phyloP scores from a whole-genome alignment of 2,329 filamentous ascomycete species.

The Colletotrichum acutatum region DNA sequence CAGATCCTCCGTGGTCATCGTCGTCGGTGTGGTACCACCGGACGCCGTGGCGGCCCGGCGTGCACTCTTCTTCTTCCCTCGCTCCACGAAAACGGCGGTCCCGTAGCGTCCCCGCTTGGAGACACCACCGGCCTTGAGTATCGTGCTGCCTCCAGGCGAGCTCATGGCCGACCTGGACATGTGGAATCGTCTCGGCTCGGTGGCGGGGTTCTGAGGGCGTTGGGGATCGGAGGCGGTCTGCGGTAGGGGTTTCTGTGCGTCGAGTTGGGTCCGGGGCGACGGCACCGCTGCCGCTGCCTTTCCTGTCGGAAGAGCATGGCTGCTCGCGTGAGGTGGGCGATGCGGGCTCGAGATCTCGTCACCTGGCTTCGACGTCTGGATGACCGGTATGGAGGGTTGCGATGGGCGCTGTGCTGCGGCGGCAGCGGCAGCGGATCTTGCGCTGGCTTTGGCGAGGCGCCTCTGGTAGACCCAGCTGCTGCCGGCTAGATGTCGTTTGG shows the following conservation, averaged over 20 bases:
- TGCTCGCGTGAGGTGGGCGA: slow-evolving; percentile 35
- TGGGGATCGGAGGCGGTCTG: slow-evolving; percentile 3
- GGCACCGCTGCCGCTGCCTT: neutral
- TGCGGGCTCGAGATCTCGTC: slow-evolving; percentile 44
- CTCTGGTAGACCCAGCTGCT: slow-evolving; percentile 67
- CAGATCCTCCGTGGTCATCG: neutral
- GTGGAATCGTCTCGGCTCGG: slow-evolving; percentile 64
- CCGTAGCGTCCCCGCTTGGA: slow-evolving; percentile 55
- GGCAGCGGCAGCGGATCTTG: slow-evolving; percentile 38
- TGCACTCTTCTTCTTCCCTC: slow-evolving; percentile 52
- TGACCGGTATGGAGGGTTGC: slow-evolving; percentile 51
- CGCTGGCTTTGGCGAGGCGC: slow-evolving; percentile 48
- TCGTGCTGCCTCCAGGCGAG: slow-evolving; percentile 41
- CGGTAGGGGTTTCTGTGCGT: neutral
- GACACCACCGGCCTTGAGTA: slow-evolving; percentile 41
- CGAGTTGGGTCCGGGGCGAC: neutral
- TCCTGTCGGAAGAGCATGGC: neutral
- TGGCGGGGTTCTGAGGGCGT: slow-evolving; percentile 31
- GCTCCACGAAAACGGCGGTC: slow-evolving; percentile 67
- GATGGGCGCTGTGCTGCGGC: slow-evolving; percentile 26
- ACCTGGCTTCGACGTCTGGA: slow-evolving; percentile 58
- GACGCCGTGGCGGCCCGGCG: slow-evolving; percentile 22
- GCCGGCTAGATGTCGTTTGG: slow-evolving; percentile 64
- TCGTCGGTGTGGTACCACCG: slow-evolving; percentile 42
- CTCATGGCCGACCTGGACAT: slow-evolving; percentile 61